phyloP scores from a whole-genome alignment of 805 yeast genomes.

The Metahyphopichia silvanorum region DNA sequence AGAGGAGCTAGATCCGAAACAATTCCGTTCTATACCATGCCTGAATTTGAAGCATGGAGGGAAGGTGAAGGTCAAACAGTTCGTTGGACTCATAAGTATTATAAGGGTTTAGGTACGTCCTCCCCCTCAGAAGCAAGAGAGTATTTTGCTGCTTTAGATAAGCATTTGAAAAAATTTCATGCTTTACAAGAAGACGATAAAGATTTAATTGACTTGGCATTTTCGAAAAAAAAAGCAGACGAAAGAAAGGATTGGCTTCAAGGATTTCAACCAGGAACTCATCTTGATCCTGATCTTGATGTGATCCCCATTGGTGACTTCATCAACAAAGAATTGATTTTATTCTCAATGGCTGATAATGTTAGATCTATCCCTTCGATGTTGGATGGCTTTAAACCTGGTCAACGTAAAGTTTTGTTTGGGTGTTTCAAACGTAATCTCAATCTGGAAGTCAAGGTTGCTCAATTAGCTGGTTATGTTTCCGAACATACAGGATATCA shows the following conservation, averaged over 20 bases:
- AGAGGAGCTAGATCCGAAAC: slow-evolving; percentile 55
- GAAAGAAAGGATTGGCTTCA: slow-evolving; percentile 97
- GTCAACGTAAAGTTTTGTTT: slow-evolving; percentile 89
- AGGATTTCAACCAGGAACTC: slow-evolving; percentile 88
- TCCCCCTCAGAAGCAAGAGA: slow-evolving; percentile 77
- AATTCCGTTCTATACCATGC: slow-evolving; percentile 87
- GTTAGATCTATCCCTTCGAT: slow-evolving; percentile 92
- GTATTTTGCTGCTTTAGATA: slow-evolving; percentile 81
- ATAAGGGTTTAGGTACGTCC: slow-evolving; percentile 98
- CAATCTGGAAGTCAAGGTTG: slow-evolving; percentile 77
- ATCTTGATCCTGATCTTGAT: slow-evolving; percentile 70
- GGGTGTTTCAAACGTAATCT: slow-evolving; percentile 84
- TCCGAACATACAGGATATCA: slow-evolving; percentile 90
- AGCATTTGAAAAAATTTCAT: slow-evolving; percentile 82
- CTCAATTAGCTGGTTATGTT: slow-evolving; percentile 86
- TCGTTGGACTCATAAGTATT: slow-evolving; percentile 91
- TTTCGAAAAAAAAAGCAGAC: slow-evolving; percentile 92
- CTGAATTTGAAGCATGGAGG: slow-evolving; percentile 93
- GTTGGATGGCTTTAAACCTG: slow-evolving; percentile 94
- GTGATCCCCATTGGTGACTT: slow-evolving; percentile 90
- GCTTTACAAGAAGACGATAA: slow-evolving; percentile 76
- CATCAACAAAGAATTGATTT: slow-evolving; percentile 89
- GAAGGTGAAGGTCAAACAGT: slow-evolving; percentile 70
- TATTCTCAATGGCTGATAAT: slow-evolving; percentile 96
- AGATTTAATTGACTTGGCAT: slow-evolving; percentile 81